phyloP scores from a whole-genome alignment of 1,139 yeast genomes.

The Suhomyces chickasaworum region DNA sequence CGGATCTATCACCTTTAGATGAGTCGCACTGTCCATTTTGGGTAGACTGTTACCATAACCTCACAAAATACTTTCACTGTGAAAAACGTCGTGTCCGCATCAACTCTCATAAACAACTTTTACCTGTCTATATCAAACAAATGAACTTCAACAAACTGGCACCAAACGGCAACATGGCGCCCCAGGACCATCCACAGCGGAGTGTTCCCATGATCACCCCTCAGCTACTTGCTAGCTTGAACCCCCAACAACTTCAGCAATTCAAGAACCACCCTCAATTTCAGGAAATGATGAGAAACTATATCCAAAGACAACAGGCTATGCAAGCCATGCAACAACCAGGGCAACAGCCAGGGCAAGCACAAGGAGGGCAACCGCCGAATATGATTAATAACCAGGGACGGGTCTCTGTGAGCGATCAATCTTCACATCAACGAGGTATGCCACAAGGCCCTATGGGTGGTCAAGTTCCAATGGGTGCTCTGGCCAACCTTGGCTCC shows the following conservation, averaged over 20 bases:
- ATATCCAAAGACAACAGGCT: constrained; percentile 41
- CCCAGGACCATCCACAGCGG: constrained; percentile 13
- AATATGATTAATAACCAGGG: constrained; percentile 8
- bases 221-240: constrained; percentile 41
- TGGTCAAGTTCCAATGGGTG: constrained; percentile 2
- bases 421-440: constrained; percentile 2
- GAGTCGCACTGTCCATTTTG: neutral
- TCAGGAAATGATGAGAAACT: constrained; percentile 41
- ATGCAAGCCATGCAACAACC: constrained; percentile 36
- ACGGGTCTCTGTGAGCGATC: constrained; percentile 5
- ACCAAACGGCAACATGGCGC: constrained; percentile 11
- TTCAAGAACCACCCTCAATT: constrained; percentile 52
- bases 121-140: neutral
- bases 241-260: constrained; percentile 51
- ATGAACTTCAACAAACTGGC: constrained; percentile 16
- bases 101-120: constrained; percentile 6
- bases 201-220: constrained; percentile 39
- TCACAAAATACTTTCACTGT: no score
- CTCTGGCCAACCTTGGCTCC: constrained; percentile 3
- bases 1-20: no score
- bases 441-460: constrained; percentile 4
- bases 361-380: constrained; percentile 18
- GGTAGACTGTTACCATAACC: neutral
- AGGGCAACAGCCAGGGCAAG: constrained; percentile 22
- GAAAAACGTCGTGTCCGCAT: neutral